Conservation (phyloP, 2,329 filamentous ascomycete genomes). For the Aspergillus aculeatus region DNA sequence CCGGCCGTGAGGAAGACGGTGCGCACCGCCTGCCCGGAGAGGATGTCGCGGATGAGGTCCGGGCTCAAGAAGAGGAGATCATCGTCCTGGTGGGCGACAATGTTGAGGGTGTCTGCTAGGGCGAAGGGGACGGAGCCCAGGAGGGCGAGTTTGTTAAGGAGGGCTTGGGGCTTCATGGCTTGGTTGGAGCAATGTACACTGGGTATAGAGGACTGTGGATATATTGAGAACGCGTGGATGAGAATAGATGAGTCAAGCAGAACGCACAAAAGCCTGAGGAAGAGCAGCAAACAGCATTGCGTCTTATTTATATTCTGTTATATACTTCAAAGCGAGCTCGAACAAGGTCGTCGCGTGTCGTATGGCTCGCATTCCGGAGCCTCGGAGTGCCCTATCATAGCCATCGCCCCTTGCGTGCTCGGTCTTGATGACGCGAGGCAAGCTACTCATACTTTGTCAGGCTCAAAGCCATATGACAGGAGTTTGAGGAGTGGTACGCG, state of each 20-base stretch:
- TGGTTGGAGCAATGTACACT: background rate
- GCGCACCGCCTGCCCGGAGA: conserved; percentile 11
- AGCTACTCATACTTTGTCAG: background rate
- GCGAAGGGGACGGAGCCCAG: conserved; percentile 1
- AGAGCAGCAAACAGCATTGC: background rate
- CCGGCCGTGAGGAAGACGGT: conserved; percentile 22
- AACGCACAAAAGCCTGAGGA: background rate
- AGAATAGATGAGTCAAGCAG: background rate
- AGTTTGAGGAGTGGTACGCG: background rate
- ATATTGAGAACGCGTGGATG: background rate
- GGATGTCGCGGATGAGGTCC: conserved; percentile 15
- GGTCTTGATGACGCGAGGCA: background rate
- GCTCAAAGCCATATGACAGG: background rate
- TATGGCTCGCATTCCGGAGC: conserved; percentile 1
- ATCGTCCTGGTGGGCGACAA: conserved; percentile 22
- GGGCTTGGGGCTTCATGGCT: background rate
- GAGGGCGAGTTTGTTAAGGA: background rate
- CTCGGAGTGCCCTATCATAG: background rate
- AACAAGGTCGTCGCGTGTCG: background rate
- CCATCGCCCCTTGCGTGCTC: background rate
- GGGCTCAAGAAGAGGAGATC: conserved; percentile 22
- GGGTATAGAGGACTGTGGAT: background rate
- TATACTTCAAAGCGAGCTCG: background rate
- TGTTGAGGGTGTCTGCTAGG: conserved; percentile 15
- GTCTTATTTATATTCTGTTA: background rate